Evolutionary conservation across 768 basidiomycete species (phyloP).

Genomic region (Tremella mesenterica): DNA sequence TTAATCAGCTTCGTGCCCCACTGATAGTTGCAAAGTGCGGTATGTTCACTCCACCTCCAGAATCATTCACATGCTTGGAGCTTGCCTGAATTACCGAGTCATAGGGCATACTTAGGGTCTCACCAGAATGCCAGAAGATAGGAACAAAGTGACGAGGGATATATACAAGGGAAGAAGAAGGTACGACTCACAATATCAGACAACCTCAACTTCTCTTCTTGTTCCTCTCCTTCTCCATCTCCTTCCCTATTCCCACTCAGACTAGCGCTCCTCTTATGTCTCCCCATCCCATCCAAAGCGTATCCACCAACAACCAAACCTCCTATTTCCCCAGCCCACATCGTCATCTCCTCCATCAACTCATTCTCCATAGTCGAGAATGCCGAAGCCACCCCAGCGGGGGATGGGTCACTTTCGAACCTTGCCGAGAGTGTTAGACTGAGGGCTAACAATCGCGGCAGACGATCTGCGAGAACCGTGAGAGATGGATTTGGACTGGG

Average conservation of each 20-base stretch:
- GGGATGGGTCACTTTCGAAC: slow-evolving; percentile 33
- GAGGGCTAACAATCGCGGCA: slow-evolving; percentile 23
- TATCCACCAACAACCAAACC: slow-evolving; percentile 13
- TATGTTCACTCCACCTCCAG: too few species aligned
- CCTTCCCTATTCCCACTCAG: too few species aligned
- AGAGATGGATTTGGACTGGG: background rate
- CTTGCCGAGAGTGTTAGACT: slow-evolving; percentile 21
- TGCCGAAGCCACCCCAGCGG: slow-evolving; percentile 23
- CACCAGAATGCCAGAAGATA: too few species aligned
- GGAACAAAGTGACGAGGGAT: background rate
- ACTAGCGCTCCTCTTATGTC: background rate
- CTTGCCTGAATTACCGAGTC: too few species aligned
- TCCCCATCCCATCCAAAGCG: background rate
- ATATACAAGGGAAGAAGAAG: background rate
- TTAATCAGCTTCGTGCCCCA: background rate
- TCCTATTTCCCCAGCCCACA: slow-evolving; percentile 27
- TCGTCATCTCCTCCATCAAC: slow-evolving; percentile 14
- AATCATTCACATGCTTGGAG: too few species aligned
- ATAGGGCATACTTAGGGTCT: too few species aligned
- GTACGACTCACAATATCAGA: slow-evolving; percentile 21
- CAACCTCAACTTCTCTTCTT: slow-evolving; percentile 15
- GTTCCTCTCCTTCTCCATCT: slow-evolving; percentile 1
- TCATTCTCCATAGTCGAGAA: slow-evolving; percentile 25
- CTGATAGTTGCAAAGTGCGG: background rate
- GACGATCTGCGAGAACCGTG: background rate